Conservation (phyloP, 2,329 filamentous ascomycete genomes). For the Waltergamsia citrina region DNA sequence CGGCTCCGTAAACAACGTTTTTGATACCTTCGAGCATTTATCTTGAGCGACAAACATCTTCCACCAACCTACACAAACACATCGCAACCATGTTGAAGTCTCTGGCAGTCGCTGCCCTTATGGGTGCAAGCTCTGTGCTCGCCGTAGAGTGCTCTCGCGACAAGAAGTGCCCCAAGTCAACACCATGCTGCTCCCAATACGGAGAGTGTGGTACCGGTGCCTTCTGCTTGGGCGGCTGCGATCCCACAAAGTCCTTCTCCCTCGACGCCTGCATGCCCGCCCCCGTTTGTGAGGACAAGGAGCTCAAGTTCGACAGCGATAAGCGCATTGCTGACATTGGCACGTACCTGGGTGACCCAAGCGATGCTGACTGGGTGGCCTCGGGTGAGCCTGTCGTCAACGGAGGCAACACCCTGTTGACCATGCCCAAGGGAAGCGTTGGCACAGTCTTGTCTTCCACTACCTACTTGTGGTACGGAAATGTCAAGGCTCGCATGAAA, state of each 20-base stretch:
- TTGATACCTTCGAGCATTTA: no score
- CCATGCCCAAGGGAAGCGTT: conserved; percentile 77
- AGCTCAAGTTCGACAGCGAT: conserved; percentile 64
- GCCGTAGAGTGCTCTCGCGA: conserved; percentile 33
- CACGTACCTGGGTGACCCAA: conserved; percentile 79
- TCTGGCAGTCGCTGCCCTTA: conserved; percentile 17
- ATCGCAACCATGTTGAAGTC: conserved; percentile 20
- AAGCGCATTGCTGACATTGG: conserved; percentile 60
- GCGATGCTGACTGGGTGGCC: conserved; percentile 76
- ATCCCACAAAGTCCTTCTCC: conserved; percentile 73
- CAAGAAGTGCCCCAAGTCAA: conserved; percentile 58
- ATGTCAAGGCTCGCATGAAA: conserved; percentile 76
- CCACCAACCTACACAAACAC: conserved; percentile 1
- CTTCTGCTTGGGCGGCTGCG: conserved; percentile 93
- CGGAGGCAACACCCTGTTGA: conserved; percentile 67
- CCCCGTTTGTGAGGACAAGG: conserved; percentile 69
- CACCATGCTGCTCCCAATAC: conserved; percentile 82
- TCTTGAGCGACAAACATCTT: no score
- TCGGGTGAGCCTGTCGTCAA: conserved; percentile 65
- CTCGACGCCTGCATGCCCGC: conserved; percentile 79
- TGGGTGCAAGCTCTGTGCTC: conserved; percentile 19
- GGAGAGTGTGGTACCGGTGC: conserved; percentile 88
- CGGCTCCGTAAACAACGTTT: no score
- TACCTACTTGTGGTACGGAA: conserved; percentile 95
- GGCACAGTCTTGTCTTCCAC: conserved; percentile 81